Evolutionary conservation across 2,329 filamentous ascomycete genomes (phyloP).

Genomic region (Catunica adiposa): DNA sequence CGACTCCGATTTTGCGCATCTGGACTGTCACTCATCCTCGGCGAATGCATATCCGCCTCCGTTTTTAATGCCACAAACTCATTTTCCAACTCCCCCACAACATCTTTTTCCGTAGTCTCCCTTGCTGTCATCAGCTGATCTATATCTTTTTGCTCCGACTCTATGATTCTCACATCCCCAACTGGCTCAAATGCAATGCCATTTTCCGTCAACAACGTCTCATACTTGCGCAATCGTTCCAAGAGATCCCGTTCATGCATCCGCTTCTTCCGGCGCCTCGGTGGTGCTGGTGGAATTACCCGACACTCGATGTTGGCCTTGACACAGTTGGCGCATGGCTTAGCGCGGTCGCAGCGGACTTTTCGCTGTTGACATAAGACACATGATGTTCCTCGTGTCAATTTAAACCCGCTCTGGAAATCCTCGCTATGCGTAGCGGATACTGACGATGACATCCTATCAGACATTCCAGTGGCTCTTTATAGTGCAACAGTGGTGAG

Average conservation of each 20-base stretch:
- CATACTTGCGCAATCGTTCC: conserved; percentile 52
- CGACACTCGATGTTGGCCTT: conserved; percentile 45
- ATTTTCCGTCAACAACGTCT: conserved; percentile 46
- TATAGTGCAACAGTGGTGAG: too few relatives aligned
- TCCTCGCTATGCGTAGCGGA: too few relatives aligned
- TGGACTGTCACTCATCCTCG: conserved; percentile 15
- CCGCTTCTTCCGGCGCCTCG: conserved; percentile 42
- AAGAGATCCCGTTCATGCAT: conserved; percentile 55
- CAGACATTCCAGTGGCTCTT: too few relatives aligned
- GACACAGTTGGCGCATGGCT: conserved; percentile 50
- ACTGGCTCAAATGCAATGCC: conserved; percentile 54
- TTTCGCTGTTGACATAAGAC: conserved; percentile 62
- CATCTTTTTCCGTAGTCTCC: background rate
- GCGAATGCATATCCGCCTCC: background rate
- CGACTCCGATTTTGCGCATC: conserved; percentile 15
- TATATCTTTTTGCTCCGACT: background rate
- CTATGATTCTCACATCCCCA: conserved; percentile 21
- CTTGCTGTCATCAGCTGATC: background rate
- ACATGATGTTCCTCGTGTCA: conserved; percentile 47
- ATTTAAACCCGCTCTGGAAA: conserved; percentile 29
- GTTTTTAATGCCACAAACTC: background rate
- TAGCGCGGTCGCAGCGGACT: conserved; percentile 56
- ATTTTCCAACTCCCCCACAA: background rate
- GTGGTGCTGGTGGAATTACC: conserved; percentile 38
- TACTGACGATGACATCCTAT: too few relatives aligned